Percentiles rank a stretch among this genome's conserved stretches.
Conservation (phyloP, 73 alveolate species). For the Paramecium sonneborni region DNA sequence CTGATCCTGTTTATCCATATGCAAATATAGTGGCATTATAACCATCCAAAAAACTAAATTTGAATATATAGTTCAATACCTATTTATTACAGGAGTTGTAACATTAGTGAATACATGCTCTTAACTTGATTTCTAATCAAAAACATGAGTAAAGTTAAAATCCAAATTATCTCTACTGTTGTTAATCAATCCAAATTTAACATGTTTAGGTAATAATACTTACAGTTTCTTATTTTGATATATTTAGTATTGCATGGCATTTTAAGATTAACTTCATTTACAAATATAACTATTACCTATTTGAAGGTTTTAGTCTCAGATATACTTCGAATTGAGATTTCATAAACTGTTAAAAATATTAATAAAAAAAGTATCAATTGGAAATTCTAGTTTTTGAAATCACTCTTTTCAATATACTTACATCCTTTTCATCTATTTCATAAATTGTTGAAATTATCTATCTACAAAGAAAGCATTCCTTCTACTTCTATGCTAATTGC, state of each 20-base stretch:
- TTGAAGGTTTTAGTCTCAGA: constrained; percentile 83
- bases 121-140: constrained; percentile 85
- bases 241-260: constrained; percentile 65
- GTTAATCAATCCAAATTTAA: constrained; percentile 79
- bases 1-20: constrained; percentile 97
- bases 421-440: background rate
- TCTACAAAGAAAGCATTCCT: constrained; percentile 14
- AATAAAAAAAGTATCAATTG: background rate
- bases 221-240: constrained; percentile 69
- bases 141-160: constrained; percentile 89
- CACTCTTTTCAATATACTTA: background rate
- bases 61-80: constrained; percentile 56
- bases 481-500: background rate
- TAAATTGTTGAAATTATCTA: background rate
- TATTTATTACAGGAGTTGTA: constrained; percentile 79
- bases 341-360: constrained; percentile 60
- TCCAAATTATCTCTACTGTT: constrained; percentile 85
- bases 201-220: constrained; percentile 80
- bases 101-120: constrained; percentile 84
- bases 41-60: constrained; percentile 92
- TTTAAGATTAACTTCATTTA: constrained; percentile 40
- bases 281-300: constrained; percentile 56
- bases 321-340: constrained; percentile 89
- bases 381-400: constrained; percentile 25
- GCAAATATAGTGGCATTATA: constrained; percentile 96